Base-by-base conservation (phyloP, 164 flowering plant species). In the Stephania yunnanensis region DNA sequence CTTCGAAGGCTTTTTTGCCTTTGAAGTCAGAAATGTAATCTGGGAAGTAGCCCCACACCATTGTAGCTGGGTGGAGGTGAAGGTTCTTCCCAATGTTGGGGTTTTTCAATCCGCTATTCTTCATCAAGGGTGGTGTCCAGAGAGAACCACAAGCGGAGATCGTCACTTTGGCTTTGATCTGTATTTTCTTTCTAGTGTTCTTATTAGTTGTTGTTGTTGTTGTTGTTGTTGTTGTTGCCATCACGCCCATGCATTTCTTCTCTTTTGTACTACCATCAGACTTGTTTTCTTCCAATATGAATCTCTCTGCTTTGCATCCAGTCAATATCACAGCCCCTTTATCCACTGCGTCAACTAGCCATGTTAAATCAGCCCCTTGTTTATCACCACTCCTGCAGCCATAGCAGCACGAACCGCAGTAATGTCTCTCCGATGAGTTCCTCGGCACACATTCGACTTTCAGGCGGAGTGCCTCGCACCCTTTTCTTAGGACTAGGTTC, bases 111-210 rank as follows among this genome's bases (percentile, higher is more conserved):
- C 87, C 94, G 76, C 97, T 91, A 5, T 87, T 83, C 46, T 82
- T 84, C 91, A 92, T 76, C 52, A 92, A 66, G 5, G 89, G 89
- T 9, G 97, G 97, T 65, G 95, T 91, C 45, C 77, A 55, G 31
- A 93, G 82, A 68, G 95, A 86, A 46, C 97, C 97, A 74, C 94
- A 85, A 2, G 95, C 92, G 20, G 92, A 90, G 55, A 93, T 77
- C 45, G 94, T 88, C 50, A 82, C 83, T 79, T 86, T 88, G 5
- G 97, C 94, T 15, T 84, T 82, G 68, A 92, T 85, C 13, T 80
- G 85, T 48, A 92, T 71, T 69, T 69, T 84, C 79, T 64, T 85
- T 13, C 71, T 77, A 55, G 84, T 80, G 12, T 79, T 82, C 20
- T 77, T 66, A 69, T 75, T 86, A 19, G 72, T 12, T 36, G 76